phyloP scores from a whole-genome alignment of 2,329 filamentous ascomycete genomes.

The Botrytis medusae region DNA sequence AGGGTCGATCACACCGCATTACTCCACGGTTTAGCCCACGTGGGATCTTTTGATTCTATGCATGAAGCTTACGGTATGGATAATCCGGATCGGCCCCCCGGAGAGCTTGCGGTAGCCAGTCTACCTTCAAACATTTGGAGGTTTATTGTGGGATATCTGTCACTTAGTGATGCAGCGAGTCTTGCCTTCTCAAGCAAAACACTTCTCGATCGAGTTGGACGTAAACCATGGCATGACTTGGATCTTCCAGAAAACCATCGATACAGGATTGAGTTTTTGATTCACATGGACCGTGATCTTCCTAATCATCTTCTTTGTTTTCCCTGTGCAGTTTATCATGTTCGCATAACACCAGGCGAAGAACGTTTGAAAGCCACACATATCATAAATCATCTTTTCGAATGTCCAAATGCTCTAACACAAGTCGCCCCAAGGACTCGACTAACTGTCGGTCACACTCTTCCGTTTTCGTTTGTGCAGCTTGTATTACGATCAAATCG shows the following conservation, averaged over 20 bases:
- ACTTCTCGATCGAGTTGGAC: conserved; percentile 46
- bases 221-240: conserved; percentile 43
- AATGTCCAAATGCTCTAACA: conserved; percentile 54
- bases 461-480: conserved; percentile 60
- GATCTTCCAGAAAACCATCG: conserved; percentile 45
- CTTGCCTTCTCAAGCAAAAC: conserved; percentile 51
- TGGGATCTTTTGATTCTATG: conserved; percentile 35
- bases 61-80: conserved; percentile 21
- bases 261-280: conserved; percentile 52
- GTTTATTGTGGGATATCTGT: conserved; percentile 44
- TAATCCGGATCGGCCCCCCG: conserved; percentile 30
- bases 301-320: conserved; percentile 60
- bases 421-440: conserved; percentile 52
- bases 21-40: conserved; percentile 37
- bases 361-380: conserved; percentile 55
- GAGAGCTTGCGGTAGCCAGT: conserved; percentile 47
- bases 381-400: conserved; percentile 56
- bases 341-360: conserved; percentile 51
- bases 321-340: conserved; percentile 55
- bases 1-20: conserved; percentile 38
- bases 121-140: conserved; percentile 49
- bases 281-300: conserved; percentile 49
- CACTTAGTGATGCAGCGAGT: conserved; percentile 48
- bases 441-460: conserved; percentile 53
- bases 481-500: conserved; percentile 51